These are phyloP conservation scores for Diplotaxis tenuifolia DNA, from an alignment of 345 rosid species.

Conservation along the genomic window DNA sequence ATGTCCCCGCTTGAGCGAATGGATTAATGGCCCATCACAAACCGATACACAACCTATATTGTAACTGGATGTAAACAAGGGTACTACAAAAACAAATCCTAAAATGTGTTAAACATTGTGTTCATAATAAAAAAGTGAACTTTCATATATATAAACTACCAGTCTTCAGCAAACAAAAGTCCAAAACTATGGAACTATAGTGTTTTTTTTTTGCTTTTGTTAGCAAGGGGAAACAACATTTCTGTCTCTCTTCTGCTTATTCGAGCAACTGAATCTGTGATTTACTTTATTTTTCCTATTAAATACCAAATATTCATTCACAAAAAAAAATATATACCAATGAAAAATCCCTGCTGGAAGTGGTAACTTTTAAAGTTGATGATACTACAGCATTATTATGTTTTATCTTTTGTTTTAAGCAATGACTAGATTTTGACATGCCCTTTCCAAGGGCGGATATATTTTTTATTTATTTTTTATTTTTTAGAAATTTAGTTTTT, in stretches of 20 bases:
- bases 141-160: not conserved
- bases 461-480: no score
- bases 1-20: not conserved
- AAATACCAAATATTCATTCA: not conserved
- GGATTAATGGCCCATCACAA: not conserved
- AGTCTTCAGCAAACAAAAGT: not conserved
- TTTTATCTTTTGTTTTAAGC: constrained; percentile 5
- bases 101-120: not conserved
- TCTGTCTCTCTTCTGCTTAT: not conserved
- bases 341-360: not conserved
- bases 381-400: not conserved
- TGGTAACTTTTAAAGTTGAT: not conserved
- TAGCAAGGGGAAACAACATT: not conserved
- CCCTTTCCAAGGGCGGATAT: no score
- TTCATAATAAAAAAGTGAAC: not conserved
- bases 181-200: not conserved
- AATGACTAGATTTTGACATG: constrained; percentile 1
- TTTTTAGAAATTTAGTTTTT: no score
- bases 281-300: not conserved
- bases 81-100: not conserved
- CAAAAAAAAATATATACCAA: not conserved
- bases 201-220: not conserved
- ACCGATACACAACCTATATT: not conserved
- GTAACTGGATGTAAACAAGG: not conserved
- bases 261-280: not conserved